Conservation (phyloP, 306 rosid genomes). For the Pachyrhizus erosus region DNA sequence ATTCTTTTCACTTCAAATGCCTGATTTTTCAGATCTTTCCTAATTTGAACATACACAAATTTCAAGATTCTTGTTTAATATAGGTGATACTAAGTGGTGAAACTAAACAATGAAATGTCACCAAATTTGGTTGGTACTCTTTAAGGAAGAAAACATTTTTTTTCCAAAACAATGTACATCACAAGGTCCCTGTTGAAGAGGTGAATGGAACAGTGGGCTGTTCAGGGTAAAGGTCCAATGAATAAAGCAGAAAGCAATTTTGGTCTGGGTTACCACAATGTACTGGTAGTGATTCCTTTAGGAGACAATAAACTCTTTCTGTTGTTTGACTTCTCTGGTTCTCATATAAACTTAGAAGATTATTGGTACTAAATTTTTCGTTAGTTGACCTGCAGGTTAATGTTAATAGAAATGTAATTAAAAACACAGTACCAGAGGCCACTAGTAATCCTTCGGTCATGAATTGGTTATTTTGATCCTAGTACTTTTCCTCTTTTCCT, state of each 20-base stretch:
- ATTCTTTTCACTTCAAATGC: conserved; percentile 20
- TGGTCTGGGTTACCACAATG: neutral
- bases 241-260: conserved; percentile 4
- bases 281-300: neutral
- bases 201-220: neutral
- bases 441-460: no score
- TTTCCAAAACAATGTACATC: neutral
- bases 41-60: conserved; percentile 3
- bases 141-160: neutral
- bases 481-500: no score
- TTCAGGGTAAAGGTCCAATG: neutral
- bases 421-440: no score
- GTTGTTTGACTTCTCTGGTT: conserved; percentile 13
- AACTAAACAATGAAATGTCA: conserved; percentile 20
- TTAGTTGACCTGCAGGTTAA: neutral
- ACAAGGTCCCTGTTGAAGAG: neutral
- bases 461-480: no score
- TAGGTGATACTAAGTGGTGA: conserved; percentile 9
- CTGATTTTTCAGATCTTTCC: conserved; percentile 27
- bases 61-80: conserved; percentile 30
- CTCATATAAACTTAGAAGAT: neutral
- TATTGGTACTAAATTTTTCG: neutral
- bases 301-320: neutral
- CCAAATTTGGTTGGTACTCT: conserved; percentile 13
- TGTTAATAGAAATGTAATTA: conserved; percentile 2